These are phyloP conservation scores for Tillandsia leiboldiana DNA, from an alignment of 176 grass and related monocot species.

Conservation along the genomic window DNA sequence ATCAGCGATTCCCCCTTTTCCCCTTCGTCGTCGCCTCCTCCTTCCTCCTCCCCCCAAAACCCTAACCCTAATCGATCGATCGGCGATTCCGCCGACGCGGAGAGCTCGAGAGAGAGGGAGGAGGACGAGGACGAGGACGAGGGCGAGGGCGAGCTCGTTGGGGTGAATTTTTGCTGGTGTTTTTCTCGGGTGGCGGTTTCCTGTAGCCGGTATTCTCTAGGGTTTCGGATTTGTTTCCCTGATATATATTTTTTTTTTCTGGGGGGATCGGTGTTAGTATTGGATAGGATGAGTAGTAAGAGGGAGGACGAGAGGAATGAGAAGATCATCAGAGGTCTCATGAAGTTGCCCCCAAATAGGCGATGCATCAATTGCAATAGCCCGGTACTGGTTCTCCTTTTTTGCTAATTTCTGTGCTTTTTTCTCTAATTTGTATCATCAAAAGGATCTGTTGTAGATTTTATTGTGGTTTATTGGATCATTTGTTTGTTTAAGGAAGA, in stretches of 20 bases:
- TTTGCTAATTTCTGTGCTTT: slow-evolving; percentile 3
- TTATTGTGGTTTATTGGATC: background rate
- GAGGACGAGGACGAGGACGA: no score
- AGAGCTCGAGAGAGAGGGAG: no score
- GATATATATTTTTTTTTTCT: background rate
- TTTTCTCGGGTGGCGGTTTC: background rate
- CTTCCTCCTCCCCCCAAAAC: slow-evolving; percentile 15
- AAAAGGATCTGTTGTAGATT: background rate
- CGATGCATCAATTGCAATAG: slow-evolving; percentile 97
- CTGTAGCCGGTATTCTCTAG: background rate
- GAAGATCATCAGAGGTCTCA: slow-evolving; percentile 95
- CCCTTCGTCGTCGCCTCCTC: slow-evolving; percentile 30
- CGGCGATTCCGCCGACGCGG: background rate
- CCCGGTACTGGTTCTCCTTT: slow-evolving; percentile 32
- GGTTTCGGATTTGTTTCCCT: background rate
- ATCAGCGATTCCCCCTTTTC: slow-evolving; percentile 2
- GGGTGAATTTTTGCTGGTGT: background rate
- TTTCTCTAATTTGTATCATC: background rate
- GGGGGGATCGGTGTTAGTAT: slow-evolving; percentile 4
- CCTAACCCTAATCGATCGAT: background rate
- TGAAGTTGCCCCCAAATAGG: slow-evolving; percentile 97
- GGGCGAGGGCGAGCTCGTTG: background rate
- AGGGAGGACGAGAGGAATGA: slow-evolving; percentile 93
- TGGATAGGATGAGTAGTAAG: slow-evolving; percentile 53
- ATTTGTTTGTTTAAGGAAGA: background rate